Conservation (phyloP, 352 stramenopile species). For the Phytophthora fragariae region DNA sequence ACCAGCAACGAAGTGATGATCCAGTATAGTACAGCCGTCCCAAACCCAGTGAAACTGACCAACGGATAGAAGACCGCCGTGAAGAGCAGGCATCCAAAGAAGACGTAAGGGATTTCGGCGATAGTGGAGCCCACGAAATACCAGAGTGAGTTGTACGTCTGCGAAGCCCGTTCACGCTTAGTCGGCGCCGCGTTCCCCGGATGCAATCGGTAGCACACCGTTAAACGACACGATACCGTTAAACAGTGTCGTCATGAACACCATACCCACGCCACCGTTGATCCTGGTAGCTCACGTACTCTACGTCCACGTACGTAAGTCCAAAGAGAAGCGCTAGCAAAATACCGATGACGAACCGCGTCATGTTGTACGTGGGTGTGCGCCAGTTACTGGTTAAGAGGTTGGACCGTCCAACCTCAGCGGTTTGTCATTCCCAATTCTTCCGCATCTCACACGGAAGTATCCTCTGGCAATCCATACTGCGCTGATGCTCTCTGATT, state of each 20-base stretch:
- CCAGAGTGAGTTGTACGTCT: slow-evolving; percentile 90
- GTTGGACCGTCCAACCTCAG: not conserved
- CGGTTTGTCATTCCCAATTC: not conserved
- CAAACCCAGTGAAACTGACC: slow-evolving; percentile 46
- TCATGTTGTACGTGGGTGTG: slow-evolving; percentile 85
- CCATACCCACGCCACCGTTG: slow-evolving; percentile 61
- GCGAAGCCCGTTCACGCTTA: slow-evolving; percentile 91
- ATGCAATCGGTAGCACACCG: slow-evolving; percentile 35
- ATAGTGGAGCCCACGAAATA: slow-evolving; percentile 85
- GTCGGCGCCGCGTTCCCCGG: slow-evolving; percentile 57
- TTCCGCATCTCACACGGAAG: not conserved
- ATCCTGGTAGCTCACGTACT: slow-evolving; percentile 43
- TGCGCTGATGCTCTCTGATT: too few species aligned
- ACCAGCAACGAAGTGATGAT: slow-evolving; percentile 42
- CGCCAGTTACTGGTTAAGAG: slow-evolving; percentile 46
- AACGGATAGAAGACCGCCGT: slow-evolving; percentile 42
- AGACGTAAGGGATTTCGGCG: slow-evolving; percentile 76
- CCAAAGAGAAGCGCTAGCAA: slow-evolving; percentile 29
- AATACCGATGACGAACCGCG: slow-evolving; percentile 58
- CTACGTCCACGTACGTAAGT: slow-evolving; percentile 23
- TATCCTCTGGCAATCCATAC: too few species aligned
- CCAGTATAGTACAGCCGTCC: slow-evolving; percentile 36
- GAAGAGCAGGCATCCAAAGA: slow-evolving; percentile 42
- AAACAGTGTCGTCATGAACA: slow-evolving; percentile 82
- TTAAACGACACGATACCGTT: slow-evolving; percentile 36